Evolutionary conservation across 2,329 filamentous ascomycete species (phyloP).

Genomic region (Botryotinia globosa): DNA sequence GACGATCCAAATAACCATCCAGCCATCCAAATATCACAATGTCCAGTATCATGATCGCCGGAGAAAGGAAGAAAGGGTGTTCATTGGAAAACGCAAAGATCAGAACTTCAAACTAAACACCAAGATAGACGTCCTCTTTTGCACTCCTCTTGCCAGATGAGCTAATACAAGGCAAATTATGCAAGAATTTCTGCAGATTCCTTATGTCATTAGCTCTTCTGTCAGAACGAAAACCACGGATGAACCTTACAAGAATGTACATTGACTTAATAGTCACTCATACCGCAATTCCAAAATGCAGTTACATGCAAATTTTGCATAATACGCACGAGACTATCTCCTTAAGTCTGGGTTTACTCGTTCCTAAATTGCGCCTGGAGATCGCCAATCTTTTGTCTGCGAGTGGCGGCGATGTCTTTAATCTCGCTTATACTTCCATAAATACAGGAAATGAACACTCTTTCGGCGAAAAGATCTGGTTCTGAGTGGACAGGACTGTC

Average conservation of each 20-base stretch:
- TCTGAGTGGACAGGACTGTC: conserved; percentile 22
- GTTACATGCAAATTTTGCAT: neutral
- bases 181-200: neutral
- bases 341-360: neutral
- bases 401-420: neutral
- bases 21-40: neutral
- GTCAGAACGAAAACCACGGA: neutral
- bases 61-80: neutral
- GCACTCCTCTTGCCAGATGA: neutral
- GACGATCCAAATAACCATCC: neutral
- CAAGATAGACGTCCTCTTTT: neutral
- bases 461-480: conserved; percentile 12
- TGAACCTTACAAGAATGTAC: neutral
- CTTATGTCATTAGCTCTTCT: neutral
- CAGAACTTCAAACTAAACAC: neutral
- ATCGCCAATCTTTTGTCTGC: neutral
- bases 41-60: neutral
- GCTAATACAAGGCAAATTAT: neutral
- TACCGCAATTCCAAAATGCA: neutral
- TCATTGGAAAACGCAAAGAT: neutral
- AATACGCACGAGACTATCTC: neutral
- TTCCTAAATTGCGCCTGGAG: neutral
- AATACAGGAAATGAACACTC: conserved; percentile 14
- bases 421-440: neutral
- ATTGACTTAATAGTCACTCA: neutral